Evolutionary conservation across 2,329 filamentous ascomycete species (phyloP).

Genomic region (Allantophomopsis lycopodina): DNA sequence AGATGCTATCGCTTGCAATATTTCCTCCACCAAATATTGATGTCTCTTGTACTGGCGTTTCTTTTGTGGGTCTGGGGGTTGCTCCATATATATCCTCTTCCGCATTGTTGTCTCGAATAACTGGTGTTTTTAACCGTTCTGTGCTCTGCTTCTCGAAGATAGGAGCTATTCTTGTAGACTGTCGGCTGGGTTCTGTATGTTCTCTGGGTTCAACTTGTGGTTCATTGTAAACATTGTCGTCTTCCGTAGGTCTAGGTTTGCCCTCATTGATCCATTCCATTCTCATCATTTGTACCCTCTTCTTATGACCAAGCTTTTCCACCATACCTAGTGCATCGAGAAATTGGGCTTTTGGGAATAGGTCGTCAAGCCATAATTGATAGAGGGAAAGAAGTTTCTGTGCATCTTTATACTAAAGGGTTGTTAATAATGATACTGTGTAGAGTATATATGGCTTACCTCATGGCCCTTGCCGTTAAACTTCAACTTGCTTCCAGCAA

Average conservation of each 20-base stretch:
- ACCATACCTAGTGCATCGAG: conserved; percentile 80
- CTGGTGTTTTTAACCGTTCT: conserved; percentile 16
- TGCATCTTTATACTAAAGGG: conserved; percentile 66
- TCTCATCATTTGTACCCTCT: conserved; percentile 59
- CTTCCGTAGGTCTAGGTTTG: conserved; percentile 31
- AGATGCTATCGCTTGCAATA: conserved; percentile 8
- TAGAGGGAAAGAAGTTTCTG: conserved; percentile 76
- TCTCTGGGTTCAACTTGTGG: conserved; percentile 12
- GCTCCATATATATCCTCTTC: conserved; percentile 32
- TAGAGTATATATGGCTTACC: conserved; percentile 25
- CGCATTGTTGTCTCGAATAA: conserved; percentile 25
- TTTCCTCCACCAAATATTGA: conserved; percentile 9
- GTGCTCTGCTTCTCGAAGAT: conserved; percentile 18
- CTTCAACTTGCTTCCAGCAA: conserved; percentile 54
- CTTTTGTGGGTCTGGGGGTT: conserved; percentile 24
- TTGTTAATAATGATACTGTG: conserved; percentile 2
- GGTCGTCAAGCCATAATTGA: conserved; percentile 90
- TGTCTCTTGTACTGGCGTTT: conserved; percentile 9
- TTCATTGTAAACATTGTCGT: conserved; percentile 15
- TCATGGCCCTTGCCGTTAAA: conserved; percentile 94
- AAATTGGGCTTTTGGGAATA: conserved; percentile 92
- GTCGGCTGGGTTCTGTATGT: conserved; percentile 13
- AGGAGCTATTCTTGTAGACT: conserved; percentile 21
- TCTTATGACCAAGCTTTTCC: conserved; percentile 84
- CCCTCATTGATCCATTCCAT: conserved; percentile 75